Percentiles rank a stretch among this genome's conserved stretches.
phyloP scores from a whole-genome alignment of 768 basidiomycete species.

The Galerina sulciceps region DNA sequence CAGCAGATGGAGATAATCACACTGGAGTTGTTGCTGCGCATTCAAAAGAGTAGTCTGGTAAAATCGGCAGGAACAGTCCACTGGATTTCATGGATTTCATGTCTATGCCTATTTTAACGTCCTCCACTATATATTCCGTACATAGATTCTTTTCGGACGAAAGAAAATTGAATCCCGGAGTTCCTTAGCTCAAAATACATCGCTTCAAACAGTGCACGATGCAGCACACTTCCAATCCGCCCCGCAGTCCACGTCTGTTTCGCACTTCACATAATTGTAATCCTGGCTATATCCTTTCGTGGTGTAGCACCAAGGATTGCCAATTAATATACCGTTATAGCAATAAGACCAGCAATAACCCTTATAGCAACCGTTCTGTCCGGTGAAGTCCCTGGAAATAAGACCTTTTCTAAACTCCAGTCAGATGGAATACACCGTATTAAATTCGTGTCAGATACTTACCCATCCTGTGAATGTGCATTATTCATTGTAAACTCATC shows the following conservation, averaged over 20 bases:
- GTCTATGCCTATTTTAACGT: no score
- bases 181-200: no score
- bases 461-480: no score
- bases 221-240: not conserved
- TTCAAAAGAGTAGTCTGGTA: no score
- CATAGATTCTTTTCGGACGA: no score
- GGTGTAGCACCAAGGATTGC: slow-evolving; percentile 1
- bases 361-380: not conserved
- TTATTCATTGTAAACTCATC: no score
- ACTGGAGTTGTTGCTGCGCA: no score
- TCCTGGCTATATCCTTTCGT: not conserved
- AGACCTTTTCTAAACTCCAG: not conserved
- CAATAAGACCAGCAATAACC: slow-evolving; percentile 3
- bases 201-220: not conserved
- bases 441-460: not conserved
- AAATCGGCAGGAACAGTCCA: no score
- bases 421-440: not conserved
- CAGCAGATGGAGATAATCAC: no score
- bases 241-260: not conserved
- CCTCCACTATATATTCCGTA: no score
- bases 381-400: not conserved
- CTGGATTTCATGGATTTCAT: no score
- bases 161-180: no score
- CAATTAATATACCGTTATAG: not conserved
- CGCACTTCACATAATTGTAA: not conserved